Base-by-base conservation (phyloP, 139 green algal species). In the Tetradesmus lagerheimii region DNA sequence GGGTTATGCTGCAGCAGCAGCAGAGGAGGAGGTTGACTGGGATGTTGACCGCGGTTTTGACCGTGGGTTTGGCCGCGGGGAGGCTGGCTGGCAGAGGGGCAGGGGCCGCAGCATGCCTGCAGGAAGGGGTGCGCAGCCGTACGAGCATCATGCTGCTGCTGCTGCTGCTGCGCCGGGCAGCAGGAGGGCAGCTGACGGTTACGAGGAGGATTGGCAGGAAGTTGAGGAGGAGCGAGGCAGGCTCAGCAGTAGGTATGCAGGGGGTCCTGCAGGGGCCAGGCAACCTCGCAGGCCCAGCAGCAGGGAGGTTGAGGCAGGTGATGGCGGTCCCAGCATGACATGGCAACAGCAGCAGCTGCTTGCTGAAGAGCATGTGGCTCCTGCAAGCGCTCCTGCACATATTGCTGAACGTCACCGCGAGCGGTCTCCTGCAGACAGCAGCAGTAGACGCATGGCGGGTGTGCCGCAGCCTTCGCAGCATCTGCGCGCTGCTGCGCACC, bases 291-390 rank as follows among this genome's bases (percentile, higher is more conserved):
- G 67, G 29, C 5, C n/a, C 4, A 39, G n/a, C 67, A 78, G 67
- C 67, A 78, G 67, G 67, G n/a, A 78, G 67, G 67, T 39, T 37
- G n/a, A 23, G 39, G 67, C n/a, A 15, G 67, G 4, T 23, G n/a
- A 78, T 9, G 67, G 67, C 4, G n/a, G 57, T 3, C 67, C 11
- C 35, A 77, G 83, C 83, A 50, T 88, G 38, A 88, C 83, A 4
- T 88, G 83, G 83, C 83, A 88, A 64, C 83, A 88, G 83, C 64
- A 88, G 83, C 83, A 88, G 64, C 62, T 88, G 35, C 64, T 88
- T 11, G 38, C 15, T 2, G 83, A 80, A 4, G 38, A 62, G 23
- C 27, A 84, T 57, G 39, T 43, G 27, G 79, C 15, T 12, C 29
- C 37, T 47, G 38, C 77, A 34, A 23, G 77, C 27, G 12, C n/a